A percentile compares a stretch with the other conserved stretches of the same genome.
Evolutionary conservation across 2,329 filamentous ascomycete genomes (phyloP).

Genomic region (Fusarium burgessii): DNA sequence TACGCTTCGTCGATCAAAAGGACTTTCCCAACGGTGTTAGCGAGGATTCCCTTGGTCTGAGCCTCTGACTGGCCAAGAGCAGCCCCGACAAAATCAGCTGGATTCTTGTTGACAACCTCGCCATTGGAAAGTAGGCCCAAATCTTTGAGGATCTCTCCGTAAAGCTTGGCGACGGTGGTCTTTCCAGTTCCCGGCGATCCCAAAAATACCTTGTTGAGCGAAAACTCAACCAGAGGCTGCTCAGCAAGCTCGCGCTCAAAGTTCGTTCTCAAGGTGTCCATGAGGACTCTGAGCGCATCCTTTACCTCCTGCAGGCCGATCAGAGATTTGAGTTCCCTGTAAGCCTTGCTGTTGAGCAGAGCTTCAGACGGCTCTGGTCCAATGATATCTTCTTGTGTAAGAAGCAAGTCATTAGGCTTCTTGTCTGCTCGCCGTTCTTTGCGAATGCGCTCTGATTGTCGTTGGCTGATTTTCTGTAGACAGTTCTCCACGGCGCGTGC

Average conservation of each 20-base stretch:
- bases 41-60: conserved; percentile 78
- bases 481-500: conserved; percentile 76
- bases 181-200: conserved; percentile 82
- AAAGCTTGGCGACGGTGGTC: conserved; percentile 79
- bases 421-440: conserved; percentile 57
- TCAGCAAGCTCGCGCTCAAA: conserved; percentile 75
- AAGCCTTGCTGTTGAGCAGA: conserved; percentile 65
- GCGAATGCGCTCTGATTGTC: conserved; percentile 69
- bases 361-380: conserved; percentile 72
- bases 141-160: conserved; percentile 75
- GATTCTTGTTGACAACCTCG: conserved; percentile 79
- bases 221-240: conserved; percentile 68
- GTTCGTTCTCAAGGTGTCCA: conserved; percentile 73
- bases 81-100: conserved; percentile 77
- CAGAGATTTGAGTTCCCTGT: conserved; percentile 67
- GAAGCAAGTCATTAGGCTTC: conserved; percentile 66
- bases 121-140: conserved; percentile 75
- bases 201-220: conserved; percentile 76
- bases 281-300: conserved; percentile 65
- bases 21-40: conserved; percentile 75
- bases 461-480: conserved; percentile 63
- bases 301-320: conserved; percentile 74
- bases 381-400: conserved; percentile 77
- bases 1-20: conserved; percentile 87
- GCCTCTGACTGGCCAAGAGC: conserved; percentile 75